Conservation (phyloP, 257 asterid species). For the Euphrasia confusa region DNA sequence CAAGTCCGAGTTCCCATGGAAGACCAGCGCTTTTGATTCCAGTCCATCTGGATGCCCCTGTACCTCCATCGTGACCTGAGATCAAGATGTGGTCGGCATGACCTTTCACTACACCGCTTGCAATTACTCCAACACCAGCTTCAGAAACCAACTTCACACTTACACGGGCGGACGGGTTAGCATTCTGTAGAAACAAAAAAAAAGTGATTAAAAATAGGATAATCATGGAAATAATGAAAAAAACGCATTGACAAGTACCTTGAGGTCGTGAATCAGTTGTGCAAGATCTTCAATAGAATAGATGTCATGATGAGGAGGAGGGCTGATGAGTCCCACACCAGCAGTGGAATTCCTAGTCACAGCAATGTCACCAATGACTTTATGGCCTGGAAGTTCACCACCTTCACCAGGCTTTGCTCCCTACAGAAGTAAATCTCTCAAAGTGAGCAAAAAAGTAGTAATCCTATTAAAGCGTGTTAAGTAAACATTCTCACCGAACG, state of each 20-base stretch:
- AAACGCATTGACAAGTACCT: slow-evolving; percentile 41
- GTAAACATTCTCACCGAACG: slow-evolving; percentile 46
- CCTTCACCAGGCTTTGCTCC: slow-evolving; percentile 99
- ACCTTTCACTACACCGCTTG: slow-evolving; percentile 97
- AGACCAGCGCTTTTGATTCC: slow-evolving; percentile 98
- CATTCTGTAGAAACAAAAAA: slow-evolving; percentile 45
- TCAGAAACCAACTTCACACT: slow-evolving; percentile 98
- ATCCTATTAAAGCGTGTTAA: slow-evolving; percentile 22
- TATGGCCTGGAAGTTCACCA: slow-evolving; percentile 99
- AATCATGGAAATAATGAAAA: neutral
- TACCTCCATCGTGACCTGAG: slow-evolving; percentile 99
- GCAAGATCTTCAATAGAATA: slow-evolving; percentile 99
- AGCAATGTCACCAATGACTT: slow-evolving; percentile 98
- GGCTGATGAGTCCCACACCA: slow-evolving; percentile 97
- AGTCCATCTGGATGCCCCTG: slow-evolving; percentile 99
- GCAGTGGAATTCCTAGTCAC: slow-evolving; percentile 96
- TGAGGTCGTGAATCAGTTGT: slow-evolving; percentile 92
- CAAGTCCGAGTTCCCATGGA: slow-evolving; percentile 99
- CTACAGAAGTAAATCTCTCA: slow-evolving; percentile 41
- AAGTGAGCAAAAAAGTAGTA: slow-evolving; percentile 24
- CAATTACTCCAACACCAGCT: slow-evolving; percentile 99
- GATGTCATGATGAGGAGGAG: slow-evolving; percentile 99
- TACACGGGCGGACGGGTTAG: slow-evolving; percentile 93
- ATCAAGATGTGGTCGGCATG: slow-evolving; percentile 96
- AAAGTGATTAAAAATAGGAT: neutral